Evolutionary conservation across 345 rosid species (phyloP).

Genomic region (Durio zibethinus): DNA sequence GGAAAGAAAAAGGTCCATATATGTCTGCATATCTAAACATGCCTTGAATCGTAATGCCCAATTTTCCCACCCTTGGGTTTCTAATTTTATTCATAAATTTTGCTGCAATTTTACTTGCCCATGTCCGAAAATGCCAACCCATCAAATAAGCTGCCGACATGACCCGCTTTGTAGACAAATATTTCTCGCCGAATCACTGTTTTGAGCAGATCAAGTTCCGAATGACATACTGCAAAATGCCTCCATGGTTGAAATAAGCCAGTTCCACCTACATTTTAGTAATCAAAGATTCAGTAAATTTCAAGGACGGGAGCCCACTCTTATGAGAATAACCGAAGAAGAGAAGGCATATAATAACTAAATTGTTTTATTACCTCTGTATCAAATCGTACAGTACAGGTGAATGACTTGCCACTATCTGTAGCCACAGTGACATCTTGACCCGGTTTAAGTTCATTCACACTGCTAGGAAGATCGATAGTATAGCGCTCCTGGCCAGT

Average conservation of each 20-base stretch:
- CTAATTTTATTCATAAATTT: neutral
- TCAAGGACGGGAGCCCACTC: neutral
- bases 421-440: slow-evolving; percentile 72
- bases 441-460: slow-evolving; percentile 73
- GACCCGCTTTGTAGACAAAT: neutral
- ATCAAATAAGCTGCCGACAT: neutral
- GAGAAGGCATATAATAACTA: neutral
- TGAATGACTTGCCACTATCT: slow-evolving; percentile 69
- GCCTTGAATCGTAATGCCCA: neutral
- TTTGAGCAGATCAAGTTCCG: slow-evolving; percentile 45
- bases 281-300: neutral
- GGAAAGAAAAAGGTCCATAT: neutral
- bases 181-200: slow-evolving; percentile 19
- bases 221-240: slow-evolving; percentile 59
- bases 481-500: slow-evolving; percentile 78
- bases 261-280: slow-evolving; percentile 39
- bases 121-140: neutral
- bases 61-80: neutral
- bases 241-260: slow-evolving; percentile 61
- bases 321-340: neutral
- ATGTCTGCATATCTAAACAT: neutral
- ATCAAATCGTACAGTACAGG: slow-evolving; percentile 64
- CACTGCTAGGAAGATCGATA: slow-evolving; percentile 58
- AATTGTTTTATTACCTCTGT: slow-evolving; percentile 55
- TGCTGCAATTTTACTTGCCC: neutral